Conservation (phyloP, 495 filamentous ascomycete species). For the Cenococcum geophilum region DNA sequence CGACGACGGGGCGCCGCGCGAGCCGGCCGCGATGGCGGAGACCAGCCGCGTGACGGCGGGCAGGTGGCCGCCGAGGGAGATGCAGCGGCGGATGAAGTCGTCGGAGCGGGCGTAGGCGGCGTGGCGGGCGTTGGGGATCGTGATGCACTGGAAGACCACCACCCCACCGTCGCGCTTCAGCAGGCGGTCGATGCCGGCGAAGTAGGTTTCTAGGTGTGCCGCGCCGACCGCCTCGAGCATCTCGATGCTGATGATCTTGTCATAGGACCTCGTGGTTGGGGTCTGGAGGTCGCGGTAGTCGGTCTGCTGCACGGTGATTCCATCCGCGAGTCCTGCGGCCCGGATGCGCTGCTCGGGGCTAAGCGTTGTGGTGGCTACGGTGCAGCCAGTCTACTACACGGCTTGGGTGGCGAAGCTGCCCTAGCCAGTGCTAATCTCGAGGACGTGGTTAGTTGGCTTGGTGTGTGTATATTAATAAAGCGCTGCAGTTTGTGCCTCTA, state of each 20-base stretch:
- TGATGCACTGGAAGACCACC: constrained; percentile 68
- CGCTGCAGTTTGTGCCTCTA: constrained; percentile 58
- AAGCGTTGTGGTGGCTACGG: constrained; percentile 57
- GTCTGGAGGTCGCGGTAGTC: constrained; percentile 55
- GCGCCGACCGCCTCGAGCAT: constrained; percentile 70
- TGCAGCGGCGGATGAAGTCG: constrained; percentile 66
- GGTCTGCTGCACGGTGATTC: constrained; percentile 52
- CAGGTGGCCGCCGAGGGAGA: constrained; percentile 68
- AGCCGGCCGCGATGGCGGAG: constrained; percentile 52
- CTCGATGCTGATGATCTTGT: constrained; percentile 66
- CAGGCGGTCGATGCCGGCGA: constrained; percentile 47
- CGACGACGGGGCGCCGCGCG: constrained; percentile 53
- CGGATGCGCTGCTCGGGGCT: constrained; percentile 55
- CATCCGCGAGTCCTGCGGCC: constrained; percentile 46
- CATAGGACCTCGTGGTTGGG: constrained; percentile 49
- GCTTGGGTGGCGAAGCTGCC: constrained; percentile 61
- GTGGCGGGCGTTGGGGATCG: constrained; percentile 57
- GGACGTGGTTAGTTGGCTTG: constrained; percentile 55
- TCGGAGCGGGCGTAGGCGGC: constrained; percentile 43
- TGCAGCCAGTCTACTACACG: constrained; percentile 53
- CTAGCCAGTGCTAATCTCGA: constrained; percentile 68
- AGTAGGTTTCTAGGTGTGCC: constrained; percentile 55
- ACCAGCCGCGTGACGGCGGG: constrained; percentile 60
- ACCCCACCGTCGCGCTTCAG: constrained; percentile 60
- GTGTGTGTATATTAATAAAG: constrained; percentile 56